These are phyloP conservation scores for Spathaspora boniae DNA, from an alignment of 805 yeast species.

Conservation along the genomic window DNA sequence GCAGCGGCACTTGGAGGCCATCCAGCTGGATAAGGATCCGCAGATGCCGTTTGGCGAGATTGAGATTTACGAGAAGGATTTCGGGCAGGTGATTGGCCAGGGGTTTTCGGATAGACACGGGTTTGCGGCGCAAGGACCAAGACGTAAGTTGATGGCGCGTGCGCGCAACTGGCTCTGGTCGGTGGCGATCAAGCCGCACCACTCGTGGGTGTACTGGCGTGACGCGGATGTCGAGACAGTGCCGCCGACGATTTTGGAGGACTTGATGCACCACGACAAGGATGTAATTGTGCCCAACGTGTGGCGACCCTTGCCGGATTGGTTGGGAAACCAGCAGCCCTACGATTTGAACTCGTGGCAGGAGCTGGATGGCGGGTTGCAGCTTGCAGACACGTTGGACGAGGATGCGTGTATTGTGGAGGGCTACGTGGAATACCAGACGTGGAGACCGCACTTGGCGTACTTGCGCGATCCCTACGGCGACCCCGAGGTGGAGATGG, in stretches of 20 bases:
- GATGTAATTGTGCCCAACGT: conserved; percentile 95
- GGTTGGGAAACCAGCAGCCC: conserved; percentile 83
- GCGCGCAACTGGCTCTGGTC: conserved; percentile 93
- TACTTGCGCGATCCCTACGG: conserved; percentile 94
- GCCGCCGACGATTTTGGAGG: conserved; percentile 82
- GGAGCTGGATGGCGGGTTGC: conserved; percentile 78
- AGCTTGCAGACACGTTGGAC: conserved; percentile 69
- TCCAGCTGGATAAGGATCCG: conserved; percentile 65
- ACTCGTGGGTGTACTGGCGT: conserved; percentile 96
- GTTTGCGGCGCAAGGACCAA: conserved; percentile 92
- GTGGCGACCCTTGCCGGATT: conserved; percentile 86
- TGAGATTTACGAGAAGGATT: conserved; percentile 86
- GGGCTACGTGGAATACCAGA: conserved; percentile 95
- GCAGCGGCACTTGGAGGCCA: conserved; percentile 49
- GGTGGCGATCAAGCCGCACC: conserved; percentile 85
- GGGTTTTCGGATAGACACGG: conserved; percentile 92
- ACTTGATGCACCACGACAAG: conserved; percentile 84
- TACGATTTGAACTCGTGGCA: conserved; percentile 85
- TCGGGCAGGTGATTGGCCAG: conserved; percentile 92
- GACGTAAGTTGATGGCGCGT: conserved; percentile 92
- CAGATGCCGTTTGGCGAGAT: conserved; percentile 74
- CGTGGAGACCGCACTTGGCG: conserved; percentile 97
- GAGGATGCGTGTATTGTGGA: conserved; percentile 97
- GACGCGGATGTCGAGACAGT: conserved; percentile 96
- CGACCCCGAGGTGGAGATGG: conserved; percentile 90